These are phyloP conservation scores for Geotrichum klebahnii DNA, from an alignment of 1,139 yeast species.

Conservation along the genomic window DNA sequence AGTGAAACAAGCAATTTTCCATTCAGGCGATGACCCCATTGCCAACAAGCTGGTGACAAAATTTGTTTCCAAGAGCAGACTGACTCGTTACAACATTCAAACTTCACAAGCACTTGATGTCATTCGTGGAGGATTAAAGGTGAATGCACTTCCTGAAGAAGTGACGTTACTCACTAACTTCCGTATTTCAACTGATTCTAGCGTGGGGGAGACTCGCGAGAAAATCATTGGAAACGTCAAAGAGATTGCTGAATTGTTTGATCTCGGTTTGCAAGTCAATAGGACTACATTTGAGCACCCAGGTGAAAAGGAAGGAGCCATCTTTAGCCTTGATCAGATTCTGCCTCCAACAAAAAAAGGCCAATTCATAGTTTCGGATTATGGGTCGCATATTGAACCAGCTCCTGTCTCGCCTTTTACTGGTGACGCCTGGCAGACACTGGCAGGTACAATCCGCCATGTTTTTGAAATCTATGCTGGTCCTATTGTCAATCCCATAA, in stretches of 20 bases:
- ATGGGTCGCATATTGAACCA: constrained; percentile 44
- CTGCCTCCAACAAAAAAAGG: constrained; percentile 16
- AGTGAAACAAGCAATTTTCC: constrained; percentile 23
- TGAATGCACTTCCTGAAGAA: constrained; percentile 66
- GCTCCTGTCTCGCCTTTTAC: constrained; percentile 54
- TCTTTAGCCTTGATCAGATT: constrained; percentile 16
- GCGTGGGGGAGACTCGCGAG: constrained; percentile 41
- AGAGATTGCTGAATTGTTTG: constrained; percentile 44
- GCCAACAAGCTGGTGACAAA: constrained; percentile 21
- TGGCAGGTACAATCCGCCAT: constrained; percentile 50
- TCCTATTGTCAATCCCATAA: constrained; percentile 32
- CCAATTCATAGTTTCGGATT: constrained; percentile 37
- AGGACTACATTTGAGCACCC: constrained; percentile 13
- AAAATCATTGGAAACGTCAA: constrained; percentile 42
- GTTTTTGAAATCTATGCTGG: constrained; percentile 20
- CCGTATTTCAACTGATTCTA: constrained; percentile 50
- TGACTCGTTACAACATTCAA: constrained; percentile 45
- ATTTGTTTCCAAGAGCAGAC: constrained; percentile 14
- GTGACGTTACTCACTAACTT: constrained; percentile 52
- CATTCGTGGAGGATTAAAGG: constrained; percentile 57
- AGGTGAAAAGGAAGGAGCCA: no score
- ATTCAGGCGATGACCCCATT: constrained; percentile 17
- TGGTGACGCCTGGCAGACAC: constrained; percentile 50
- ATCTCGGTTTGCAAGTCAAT: constrained; percentile 46
- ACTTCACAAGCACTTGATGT: constrained; percentile 64